phyloP scores from a whole-genome alignment of 2,329 filamentous ascomycete species.

The Fusarium anthophilum region DNA sequence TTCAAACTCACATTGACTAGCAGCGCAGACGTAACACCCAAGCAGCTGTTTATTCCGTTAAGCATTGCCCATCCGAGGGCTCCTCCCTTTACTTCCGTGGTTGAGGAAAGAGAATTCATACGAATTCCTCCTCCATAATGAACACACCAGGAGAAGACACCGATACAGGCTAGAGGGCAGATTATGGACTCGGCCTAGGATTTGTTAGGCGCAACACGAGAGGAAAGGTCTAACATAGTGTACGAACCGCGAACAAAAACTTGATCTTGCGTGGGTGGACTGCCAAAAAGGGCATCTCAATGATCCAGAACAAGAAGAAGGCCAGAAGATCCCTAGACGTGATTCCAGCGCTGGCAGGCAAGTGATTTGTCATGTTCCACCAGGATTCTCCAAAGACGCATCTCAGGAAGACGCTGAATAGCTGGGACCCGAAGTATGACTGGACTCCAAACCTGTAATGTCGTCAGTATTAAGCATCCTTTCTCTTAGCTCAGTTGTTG shows the following conservation, averaged over 20 bases:
- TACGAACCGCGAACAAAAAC: constrained; percentile 39
- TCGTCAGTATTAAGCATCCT: background rate
- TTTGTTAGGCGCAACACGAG: background rate
- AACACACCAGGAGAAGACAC: background rate
- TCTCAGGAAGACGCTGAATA: constrained; percentile 36
- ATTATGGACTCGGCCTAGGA: background rate
- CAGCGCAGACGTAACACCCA: background rate
- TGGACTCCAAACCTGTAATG: background rate
- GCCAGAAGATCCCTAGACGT: constrained; percentile 47
- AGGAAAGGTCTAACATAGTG: background rate
- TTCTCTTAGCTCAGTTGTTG: background rate
- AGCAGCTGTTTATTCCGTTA: background rate
- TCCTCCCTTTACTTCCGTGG: background rate
- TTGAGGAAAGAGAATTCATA: background rate
- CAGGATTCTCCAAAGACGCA: constrained; percentile 49
- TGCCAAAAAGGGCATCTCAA: constrained; percentile 45
- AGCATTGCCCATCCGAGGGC: background rate
- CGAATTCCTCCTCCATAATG: background rate
- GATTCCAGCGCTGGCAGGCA: constrained; percentile 46
- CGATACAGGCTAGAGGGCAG: background rate
- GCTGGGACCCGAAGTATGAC: background rate
- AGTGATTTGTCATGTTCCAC: constrained; percentile 45
- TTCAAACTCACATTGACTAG: background rate
- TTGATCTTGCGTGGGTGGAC: background rate
- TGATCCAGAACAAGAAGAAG: constrained; percentile 52